Evolutionary conservation across 1,139 yeast genomes (phyloP).

Genomic region (Taphrina deformans): DNA sequence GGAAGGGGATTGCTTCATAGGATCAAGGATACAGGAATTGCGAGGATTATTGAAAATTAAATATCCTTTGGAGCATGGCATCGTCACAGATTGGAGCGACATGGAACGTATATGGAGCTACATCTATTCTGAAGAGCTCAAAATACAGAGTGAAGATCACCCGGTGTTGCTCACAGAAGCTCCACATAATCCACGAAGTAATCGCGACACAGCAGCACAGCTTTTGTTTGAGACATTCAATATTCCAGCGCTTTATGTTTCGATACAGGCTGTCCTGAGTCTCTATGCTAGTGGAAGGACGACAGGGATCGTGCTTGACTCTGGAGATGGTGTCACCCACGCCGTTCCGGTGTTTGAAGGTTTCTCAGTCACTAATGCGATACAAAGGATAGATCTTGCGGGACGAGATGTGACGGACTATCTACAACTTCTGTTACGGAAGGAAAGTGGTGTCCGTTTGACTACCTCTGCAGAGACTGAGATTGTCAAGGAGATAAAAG

Average conservation of each 20-base stretch:
- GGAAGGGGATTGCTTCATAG: constrained; percentile 65
- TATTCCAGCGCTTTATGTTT: constrained; percentile 81
- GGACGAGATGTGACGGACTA: constrained; percentile 84
- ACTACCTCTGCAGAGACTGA: constrained; percentile 77
- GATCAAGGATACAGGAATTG: constrained; percentile 68
- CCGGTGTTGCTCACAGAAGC: constrained; percentile 88
- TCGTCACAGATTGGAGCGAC: constrained; percentile 81
- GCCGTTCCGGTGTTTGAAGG: constrained; percentile 91
- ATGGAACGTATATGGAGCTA: constrained; percentile 76
- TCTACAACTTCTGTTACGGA: constrained; percentile 63
- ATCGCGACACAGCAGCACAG: constrained; percentile 74
- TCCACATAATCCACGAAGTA: constrained; percentile 72
- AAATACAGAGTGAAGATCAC: constrained; percentile 65
- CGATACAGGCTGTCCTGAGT: constrained; percentile 80
- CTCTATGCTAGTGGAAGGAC: constrained; percentile 87
- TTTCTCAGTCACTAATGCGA: constrained; percentile 70
- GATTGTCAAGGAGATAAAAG: constrained; percentile 75
- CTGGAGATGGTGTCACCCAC: constrained; percentile 90
- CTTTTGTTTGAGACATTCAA: constrained; percentile 78
- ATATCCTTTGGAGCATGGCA: constrained; percentile 80
- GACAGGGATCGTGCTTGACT: constrained; percentile 83
- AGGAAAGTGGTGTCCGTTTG: constrained; percentile 57
- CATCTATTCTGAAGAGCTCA: constrained; percentile 60
- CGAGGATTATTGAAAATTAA: constrained; percentile 69
- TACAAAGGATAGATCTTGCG: constrained; percentile 75